These are phyloP conservation scores for Phaseolus coccineus DNA, from an alignment of 331 rosid genomes.

Conservation along the genomic window DNA sequence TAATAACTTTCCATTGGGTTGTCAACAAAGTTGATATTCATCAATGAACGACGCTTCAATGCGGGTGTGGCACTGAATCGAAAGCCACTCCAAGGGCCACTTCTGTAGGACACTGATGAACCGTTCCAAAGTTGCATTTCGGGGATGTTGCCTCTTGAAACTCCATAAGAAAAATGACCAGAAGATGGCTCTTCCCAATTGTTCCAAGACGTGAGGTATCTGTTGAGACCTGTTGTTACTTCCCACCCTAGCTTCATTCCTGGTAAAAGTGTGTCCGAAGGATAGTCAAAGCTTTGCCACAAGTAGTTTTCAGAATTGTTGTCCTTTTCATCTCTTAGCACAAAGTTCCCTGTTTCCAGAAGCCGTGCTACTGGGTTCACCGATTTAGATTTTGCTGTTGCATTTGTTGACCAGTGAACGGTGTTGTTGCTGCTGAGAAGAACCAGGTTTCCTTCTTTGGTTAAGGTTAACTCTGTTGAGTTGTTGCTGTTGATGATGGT, in stretches of 20 bases:
- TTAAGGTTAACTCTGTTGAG: slow-evolving; percentile 37
- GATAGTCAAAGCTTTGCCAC: slow-evolving; percentile 59
- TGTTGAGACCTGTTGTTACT: slow-evolving; percentile 39
- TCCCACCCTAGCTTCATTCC: slow-evolving; percentile 62
- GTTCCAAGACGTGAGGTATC: slow-evolving; percentile 55
- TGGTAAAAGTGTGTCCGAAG: slow-evolving; percentile 41
- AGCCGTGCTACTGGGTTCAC: slow-evolving; percentile 40
- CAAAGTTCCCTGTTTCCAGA: slow-evolving; percentile 52
- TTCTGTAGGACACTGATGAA: slow-evolving; percentile 29
- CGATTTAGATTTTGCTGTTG: slow-evolving; percentile 15
- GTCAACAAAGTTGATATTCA: slow-evolving; percentile 8
- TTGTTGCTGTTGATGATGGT: neutral
- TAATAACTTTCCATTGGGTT: slow-evolving; percentile 11
- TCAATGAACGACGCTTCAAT: neutral
- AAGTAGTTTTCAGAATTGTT: slow-evolving; percentile 24
- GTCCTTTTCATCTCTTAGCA: slow-evolving; percentile 43
- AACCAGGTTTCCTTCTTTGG: slow-evolving; percentile 36
- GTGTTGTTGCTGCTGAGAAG: slow-evolving; percentile 35
- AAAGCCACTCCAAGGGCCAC: slow-evolving; percentile 62
- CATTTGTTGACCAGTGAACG: slow-evolving; percentile 49
- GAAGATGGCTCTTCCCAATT: slow-evolving; percentile 57
- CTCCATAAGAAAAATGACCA: slow-evolving; percentile 42
- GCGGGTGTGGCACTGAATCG: slow-evolving; percentile 47
- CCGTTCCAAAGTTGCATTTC: slow-evolving; percentile 49
- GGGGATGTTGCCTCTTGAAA: slow-evolving; percentile 30